Base-by-base conservation (phyloP, 495 filamentous ascomycete species). In the Xylaria bambusicola region DNA sequence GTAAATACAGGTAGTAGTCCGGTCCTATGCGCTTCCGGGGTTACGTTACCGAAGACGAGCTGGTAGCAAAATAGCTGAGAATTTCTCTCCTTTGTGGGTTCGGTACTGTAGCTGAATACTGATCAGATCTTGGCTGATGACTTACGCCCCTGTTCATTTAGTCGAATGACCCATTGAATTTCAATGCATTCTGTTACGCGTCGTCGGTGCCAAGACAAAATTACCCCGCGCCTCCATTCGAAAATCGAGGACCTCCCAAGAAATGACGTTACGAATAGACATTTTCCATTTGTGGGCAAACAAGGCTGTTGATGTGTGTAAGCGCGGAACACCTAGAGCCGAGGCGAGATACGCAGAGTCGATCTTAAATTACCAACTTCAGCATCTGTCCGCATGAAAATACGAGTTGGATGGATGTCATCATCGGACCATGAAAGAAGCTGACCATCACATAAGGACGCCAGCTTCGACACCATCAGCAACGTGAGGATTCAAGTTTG, bases 321-420 rank as follows among this genome's bases (percentile, higher is more conserved):
- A 44, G 26, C 36, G 38, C 35, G 17, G 36, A 44, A n/a, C 36
- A 23, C n/a, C 23, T 42, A 13, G 13, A 44, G 24, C 17, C 38
- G 36, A 40, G 51, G 51, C 51, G 51, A 42, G 31, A 18, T 20
- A 33, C 17, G 38, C 52, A 42, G 52, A 44, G 52, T 54, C 38
- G 52, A 44, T 33, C 52, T 44, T 42, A 21, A 18, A 17, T 31
- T 27, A 42, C 17, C 21, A n/a, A 6, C n/a, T 26, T 20, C 29
- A n/a, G 12, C n/a, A 13, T n/a, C 20, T 54, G 9, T 44, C 13
- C 10, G 52, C 38, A 42, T 44, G 52, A 44, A 23, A 8, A 20
- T 42, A 6, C 41, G 35, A 31, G 23, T 12, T 27, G 12, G 38
- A n/a, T 18, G 40, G 15, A 54, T 20, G 1, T 44, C 17, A n/a